Evolutionary conservation across 129 eudicot genomes (phyloP).

Genomic region (Daucus carota): DNA sequence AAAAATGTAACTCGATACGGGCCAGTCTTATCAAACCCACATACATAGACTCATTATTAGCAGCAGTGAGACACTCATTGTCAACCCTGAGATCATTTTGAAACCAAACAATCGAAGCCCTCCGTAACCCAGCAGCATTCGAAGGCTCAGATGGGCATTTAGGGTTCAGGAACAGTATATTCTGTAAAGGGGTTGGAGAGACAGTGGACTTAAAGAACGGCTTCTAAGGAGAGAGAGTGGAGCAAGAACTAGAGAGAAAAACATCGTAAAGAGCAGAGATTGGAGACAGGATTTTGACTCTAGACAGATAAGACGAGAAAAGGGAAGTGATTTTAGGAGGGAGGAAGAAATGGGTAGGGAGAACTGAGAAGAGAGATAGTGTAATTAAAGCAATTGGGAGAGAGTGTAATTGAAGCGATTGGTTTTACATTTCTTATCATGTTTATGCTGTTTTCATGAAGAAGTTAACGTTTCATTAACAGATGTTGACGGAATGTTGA

Average conservation of each 20-base stretch:
- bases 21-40: conserved; percentile 85
- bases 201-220: conserved; percentile 43
- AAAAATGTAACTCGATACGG: conserved; percentile 71
- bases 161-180: conserved; percentile 54
- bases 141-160: conserved; percentile 73
- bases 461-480: too few relatives aligned
- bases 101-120: conserved; percentile 77
- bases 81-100: conserved; percentile 86
- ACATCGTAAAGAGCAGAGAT: conserved; percentile 32
- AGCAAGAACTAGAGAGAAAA: conserved; percentile 34
- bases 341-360: conserved; percentile 45
- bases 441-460: too few relatives aligned
- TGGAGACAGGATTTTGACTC: conserved; percentile 51
- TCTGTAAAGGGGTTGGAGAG: conserved; percentile 64
- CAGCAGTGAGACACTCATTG: conserved; percentile 60
- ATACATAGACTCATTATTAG: conserved; percentile 65
- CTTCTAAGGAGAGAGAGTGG: conserved; percentile 23
- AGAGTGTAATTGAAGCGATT: too few relatives aligned
- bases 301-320: conserved; percentile 12
- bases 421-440: too few relatives aligned
- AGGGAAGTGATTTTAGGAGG: conserved; percentile 30
- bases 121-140: conserved; percentile 46
- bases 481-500: too few relatives aligned
- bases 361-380: conserved; percentile 54
- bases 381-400: conserved; percentile 59